These are phyloP conservation scores for Phylloporus sp. DNA, from an alignment of 768 basidiomycete species.

Conservation along the genomic window DNA sequence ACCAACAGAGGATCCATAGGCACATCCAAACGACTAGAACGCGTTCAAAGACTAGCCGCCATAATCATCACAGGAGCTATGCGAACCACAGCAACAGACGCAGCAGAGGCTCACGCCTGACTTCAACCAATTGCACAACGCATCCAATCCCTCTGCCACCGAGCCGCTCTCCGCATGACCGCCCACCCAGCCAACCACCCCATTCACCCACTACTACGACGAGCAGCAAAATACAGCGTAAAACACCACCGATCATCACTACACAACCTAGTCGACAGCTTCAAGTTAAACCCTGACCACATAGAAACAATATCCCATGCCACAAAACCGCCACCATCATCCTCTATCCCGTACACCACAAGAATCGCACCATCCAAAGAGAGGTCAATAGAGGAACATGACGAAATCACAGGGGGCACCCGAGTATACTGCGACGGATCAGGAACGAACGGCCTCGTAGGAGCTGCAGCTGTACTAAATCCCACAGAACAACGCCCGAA, in stretches of 20 bases:
- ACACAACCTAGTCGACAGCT: not conserved
- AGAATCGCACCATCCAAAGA: not conserved
- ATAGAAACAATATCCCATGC: not conserved
- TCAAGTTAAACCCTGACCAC: not conserved
- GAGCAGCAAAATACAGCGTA: not conserved
- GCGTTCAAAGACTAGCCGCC: not conserved
- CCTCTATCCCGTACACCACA: not conserved
- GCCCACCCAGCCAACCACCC: not conserved
- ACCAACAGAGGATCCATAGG: not conserved
- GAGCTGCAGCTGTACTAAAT: not conserved
- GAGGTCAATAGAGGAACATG: not conserved
- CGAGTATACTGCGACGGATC: not conserved
- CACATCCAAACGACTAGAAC: fast-evolving
- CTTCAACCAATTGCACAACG: not conserved
- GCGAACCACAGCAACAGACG: not conserved
- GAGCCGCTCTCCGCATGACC: not conserved
- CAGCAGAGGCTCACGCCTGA: not conserved
- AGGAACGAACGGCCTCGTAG: not conserved
- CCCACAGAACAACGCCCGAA: no score
- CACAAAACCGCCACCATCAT: not conserved
- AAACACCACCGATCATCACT: not conserved
- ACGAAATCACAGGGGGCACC: not conserved
- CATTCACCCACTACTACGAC: not conserved
- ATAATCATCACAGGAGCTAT: not conserved
- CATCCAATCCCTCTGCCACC: not conserved